Conservation (phyloP, 257 asterid species). For the Nicotiana sylvestris region DNA sequence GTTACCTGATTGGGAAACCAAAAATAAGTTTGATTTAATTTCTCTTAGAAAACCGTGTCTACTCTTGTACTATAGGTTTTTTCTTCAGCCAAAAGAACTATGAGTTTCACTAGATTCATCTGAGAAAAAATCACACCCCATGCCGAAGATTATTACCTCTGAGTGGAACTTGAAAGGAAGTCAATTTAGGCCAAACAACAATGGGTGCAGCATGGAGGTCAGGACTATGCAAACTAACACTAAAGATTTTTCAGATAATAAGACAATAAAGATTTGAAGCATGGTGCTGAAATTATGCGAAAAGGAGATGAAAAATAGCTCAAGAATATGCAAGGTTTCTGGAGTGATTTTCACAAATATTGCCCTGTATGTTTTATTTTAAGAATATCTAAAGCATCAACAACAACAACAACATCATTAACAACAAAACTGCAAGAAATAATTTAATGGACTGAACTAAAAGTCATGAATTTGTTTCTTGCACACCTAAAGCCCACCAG, state of each 20-base stretch:
- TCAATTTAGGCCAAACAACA: not conserved
- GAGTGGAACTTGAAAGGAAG: not conserved
- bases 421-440: not conserved
- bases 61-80: not conserved
- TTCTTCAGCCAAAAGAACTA: not conserved
- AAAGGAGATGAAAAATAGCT: not conserved
- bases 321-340: not conserved
- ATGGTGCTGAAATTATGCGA: not conserved
- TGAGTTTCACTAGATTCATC: not conserved
- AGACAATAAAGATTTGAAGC: not conserved
- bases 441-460: not conserved
- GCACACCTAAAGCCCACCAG: slow-evolving; percentile 96
- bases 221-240: not conserved
- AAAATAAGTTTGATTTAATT: not conserved
- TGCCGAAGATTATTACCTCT: not conserved
- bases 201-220: not conserved
- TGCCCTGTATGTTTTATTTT: not conserved
- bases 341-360: not conserved
- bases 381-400: not conserved
- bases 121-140: not conserved
- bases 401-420: not conserved
- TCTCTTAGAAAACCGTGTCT: not conserved
- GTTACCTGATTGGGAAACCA: not conserved
- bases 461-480: not conserved
- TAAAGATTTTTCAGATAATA: not conserved